Percentiles rank a stretch among this genome's conserved stretches.
These are phyloP conservation scores for Tylopilus vinaceipallidus DNA, from an alignment of 768 basidiomycete genomes.

Conservation along the genomic window DNA sequence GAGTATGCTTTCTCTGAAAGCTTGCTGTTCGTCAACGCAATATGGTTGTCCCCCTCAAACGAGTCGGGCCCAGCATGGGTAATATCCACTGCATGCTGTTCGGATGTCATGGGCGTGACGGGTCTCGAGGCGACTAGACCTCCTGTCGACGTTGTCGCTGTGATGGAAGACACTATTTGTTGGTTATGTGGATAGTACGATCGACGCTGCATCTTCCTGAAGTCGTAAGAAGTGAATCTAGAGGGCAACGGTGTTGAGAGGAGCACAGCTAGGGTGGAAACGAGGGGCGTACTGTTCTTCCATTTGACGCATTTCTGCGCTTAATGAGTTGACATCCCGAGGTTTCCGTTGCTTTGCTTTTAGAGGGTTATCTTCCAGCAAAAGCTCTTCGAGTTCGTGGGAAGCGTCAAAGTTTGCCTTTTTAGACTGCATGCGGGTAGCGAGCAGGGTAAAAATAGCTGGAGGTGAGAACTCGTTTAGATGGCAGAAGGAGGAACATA, in stretches of 20 bases:
- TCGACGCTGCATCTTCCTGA: constrained; percentile 85
- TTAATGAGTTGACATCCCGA: constrained; percentile 77
- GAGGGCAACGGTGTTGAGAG: not conserved
- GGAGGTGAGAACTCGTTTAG: not conserved
- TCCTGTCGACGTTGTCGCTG: constrained; percentile 72
- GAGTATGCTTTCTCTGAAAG: constrained; percentile 50
- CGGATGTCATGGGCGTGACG: constrained; percentile 55
- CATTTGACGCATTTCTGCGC: constrained; percentile 94
- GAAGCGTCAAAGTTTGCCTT: constrained; percentile 99
- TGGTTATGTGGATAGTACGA: constrained; percentile 90
- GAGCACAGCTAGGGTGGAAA: not conserved
- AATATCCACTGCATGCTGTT: constrained; percentile 45
- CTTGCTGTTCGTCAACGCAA: constrained; percentile 40
- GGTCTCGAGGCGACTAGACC: constrained; percentile 71
- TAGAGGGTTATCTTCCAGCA: constrained; percentile 95
- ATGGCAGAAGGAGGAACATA: constrained; percentile 36
- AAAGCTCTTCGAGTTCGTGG: constrained; percentile 93
- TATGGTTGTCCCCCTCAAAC: constrained; percentile 37
- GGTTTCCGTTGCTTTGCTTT: constrained; percentile 93
- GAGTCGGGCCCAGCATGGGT: constrained; percentile 44
- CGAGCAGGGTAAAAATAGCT: constrained; percentile 1
- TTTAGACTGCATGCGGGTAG: constrained; percentile 65
- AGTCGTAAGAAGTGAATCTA: constrained; percentile 92
- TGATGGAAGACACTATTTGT: constrained; percentile 56
- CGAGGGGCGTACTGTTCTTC: constrained; percentile 82